Base-by-base conservation (phyloP, 1,284 basidiomycete genomes). In the Marasmius oreades region DNA sequence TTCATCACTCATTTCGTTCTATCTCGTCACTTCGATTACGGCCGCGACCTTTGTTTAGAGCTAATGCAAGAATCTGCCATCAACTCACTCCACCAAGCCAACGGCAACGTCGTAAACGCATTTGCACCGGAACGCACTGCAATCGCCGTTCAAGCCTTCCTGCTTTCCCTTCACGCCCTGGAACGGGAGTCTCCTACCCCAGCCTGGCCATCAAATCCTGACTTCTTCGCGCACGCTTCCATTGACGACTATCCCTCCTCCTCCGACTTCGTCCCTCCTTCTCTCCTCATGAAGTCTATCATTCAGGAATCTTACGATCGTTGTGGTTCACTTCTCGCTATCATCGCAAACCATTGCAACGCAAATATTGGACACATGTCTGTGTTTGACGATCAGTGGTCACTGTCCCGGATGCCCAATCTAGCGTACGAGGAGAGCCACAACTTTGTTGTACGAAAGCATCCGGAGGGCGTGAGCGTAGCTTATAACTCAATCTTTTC, bases 11-110 rank as follows among this genome's bases (percentile, higher is more conserved):
- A 97, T 69, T 93, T 90, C 66, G 79, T 93, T 55, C 83, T 95
- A 47, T 86, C 87, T 5, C 88, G 93, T 20, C 87, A 97, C 68
- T 85, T 92, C 55, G 95, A 98, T 37, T 92, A 88, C 62, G 95
- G 94, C 1, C 78, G 82, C 62, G 92, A 96, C 52, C 73, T 95
- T 26, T 86, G 92, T 60, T 67, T 95, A 59, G 90, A 91, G 8
- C 80, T 93, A 34, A 75, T 95, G 53, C 87, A 90, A 64, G 89
- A 93, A 64, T 74, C 81, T 1, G 67, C 74, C 18, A 73, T 82
- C 56, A 75, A 59, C 43, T 71, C 71, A 16, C 65, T 71, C 3
- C 76, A 74, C 61, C 74, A 77, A 53, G 67, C 73, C 1, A 57
- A 56, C 43, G 73, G 74, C 0, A 79, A 68, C 56, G 66, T 78